phyloP scores from a whole-genome alignment of 495 filamentous ascomycete species.

The Aspergillus conjunctus region DNA sequence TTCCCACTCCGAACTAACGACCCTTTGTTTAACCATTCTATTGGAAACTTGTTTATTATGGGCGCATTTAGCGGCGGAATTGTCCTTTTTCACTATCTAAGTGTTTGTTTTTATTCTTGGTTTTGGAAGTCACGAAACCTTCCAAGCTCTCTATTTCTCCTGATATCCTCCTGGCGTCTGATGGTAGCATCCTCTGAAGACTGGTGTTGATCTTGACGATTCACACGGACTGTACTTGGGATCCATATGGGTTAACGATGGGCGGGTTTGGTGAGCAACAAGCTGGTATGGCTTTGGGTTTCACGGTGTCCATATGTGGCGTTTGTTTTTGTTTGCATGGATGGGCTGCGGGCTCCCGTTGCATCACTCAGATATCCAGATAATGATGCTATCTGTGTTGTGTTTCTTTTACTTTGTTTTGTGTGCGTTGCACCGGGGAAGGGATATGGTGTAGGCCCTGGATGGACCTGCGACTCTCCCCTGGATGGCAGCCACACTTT shows the following conservation, averaged over 20 bases:
- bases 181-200: conserved; percentile 26
- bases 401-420: conserved; percentile 9
- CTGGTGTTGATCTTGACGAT: conserved; percentile 20
- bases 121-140: conserved; percentile 25
- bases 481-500: conserved; percentile 8
- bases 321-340: conserved; percentile 31
- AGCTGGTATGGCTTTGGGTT: conserved; percentile 20
- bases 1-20: conserved; percentile 41
- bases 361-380: conserved; percentile 24
- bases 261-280: conserved; percentile 26
- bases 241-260: conserved; percentile 22
- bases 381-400: conserved; percentile 16
- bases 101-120: conserved; percentile 22
- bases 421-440: neutral
- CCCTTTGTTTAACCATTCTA: conserved; percentile 5
- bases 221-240: conserved; percentile 25
- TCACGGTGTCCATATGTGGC: conserved; percentile 27
- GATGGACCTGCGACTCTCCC: neutral
- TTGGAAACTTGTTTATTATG: conserved; percentile 23
- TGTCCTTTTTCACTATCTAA: conserved; percentile 26
- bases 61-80: conserved; percentile 34
- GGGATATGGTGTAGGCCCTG: neutral
- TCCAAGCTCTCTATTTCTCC: conserved; percentile 22
- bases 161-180: conserved; percentile 30
- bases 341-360: conserved; percentile 22